A percentile compares a stretch with the other conserved stretches of the same genome.
These are phyloP conservation scores for Venturia asperata DNA, from an alignment of 2,329 filamentous ascomycete genomes.

Conservation along the genomic window DNA sequence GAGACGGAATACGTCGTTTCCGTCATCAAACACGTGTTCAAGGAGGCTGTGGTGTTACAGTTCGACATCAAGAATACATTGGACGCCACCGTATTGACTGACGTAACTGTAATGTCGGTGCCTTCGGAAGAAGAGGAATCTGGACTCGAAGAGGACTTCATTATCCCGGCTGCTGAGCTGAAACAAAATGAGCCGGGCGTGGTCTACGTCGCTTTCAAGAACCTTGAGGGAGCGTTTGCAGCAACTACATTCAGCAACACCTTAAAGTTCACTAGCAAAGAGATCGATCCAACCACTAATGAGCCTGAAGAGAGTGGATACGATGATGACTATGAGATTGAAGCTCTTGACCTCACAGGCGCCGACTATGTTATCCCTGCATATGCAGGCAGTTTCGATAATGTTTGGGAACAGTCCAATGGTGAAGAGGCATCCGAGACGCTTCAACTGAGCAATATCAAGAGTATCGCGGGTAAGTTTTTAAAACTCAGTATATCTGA, in stretches of 20 bases:
- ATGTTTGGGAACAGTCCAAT: constrained; percentile 89
- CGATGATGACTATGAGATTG: constrained; percentile 95
- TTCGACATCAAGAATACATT: constrained; percentile 96
- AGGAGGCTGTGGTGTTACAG: constrained; percentile 90
- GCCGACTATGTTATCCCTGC: constrained; percentile 91
- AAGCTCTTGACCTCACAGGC: constrained; percentile 82
- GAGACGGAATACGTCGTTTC: constrained; percentile 96
- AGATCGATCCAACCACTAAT: constrained; percentile 89
- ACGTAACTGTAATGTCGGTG: constrained; percentile 74
- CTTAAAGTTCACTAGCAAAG: constrained; percentile 95
- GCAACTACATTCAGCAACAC: constrained; percentile 80
- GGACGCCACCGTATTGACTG: constrained; percentile 80
- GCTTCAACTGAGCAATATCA: constrained; percentile 75
- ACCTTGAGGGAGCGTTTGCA: constrained; percentile 69
- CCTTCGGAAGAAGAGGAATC: constrained; percentile 70
- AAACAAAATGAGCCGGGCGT: constrained; percentile 80
- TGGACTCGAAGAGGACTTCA: constrained; percentile 73
- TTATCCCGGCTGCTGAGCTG: constrained; percentile 79
- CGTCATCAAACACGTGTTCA: constrained; percentile 95
- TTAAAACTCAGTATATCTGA: background rate
- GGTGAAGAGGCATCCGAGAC: constrained; percentile 89
- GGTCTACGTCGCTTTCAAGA: constrained; percentile 92
- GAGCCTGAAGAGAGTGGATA: constrained; percentile 90
- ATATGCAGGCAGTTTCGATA: constrained; percentile 90
- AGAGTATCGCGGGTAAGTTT: constrained; percentile 80